A percentile compares a stretch with the other conserved stretches of the same genome.
These are phyloP conservation scores for Xylaria sp. DNA, from an alignment of 2,329 filamentous ascomycete species.

Conservation along the genomic window DNA sequence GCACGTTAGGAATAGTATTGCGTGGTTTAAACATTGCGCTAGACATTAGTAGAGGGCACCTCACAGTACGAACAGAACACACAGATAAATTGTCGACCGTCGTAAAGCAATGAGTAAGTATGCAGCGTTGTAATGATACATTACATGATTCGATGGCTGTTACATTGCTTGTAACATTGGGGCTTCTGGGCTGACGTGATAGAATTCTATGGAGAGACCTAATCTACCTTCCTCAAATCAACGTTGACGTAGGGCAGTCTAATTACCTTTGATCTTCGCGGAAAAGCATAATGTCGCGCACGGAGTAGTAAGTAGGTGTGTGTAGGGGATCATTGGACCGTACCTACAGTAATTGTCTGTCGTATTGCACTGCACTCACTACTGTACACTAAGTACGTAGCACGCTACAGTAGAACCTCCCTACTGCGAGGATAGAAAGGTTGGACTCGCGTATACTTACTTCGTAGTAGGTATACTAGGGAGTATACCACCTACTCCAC, in stretches of 20 bases:
- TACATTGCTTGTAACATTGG: conserved; percentile 2
- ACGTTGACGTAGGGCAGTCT: not conserved
- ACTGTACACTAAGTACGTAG: too few relatives aligned
- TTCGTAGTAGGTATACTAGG: too few relatives aligned
- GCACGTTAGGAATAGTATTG: not conserved
- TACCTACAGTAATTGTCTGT: too few relatives aligned
- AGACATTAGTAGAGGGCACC: not conserved
- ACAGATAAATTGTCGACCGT: not conserved
- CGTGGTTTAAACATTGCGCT: too few relatives aligned
- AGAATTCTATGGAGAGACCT: not conserved
- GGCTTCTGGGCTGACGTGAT: conserved; percentile 12
- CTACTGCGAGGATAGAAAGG: not conserved
- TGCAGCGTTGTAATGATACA: not conserved
- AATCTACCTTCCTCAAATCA: not conserved
- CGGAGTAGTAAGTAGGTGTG: not conserved
- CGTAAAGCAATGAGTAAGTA: not conserved
- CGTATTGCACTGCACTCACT: too few relatives aligned
- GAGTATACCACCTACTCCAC: too few relatives aligned
- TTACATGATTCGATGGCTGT: not conserved
- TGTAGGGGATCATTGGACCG: not conserved
- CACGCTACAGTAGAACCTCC: too few relatives aligned
- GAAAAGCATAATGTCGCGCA: not conserved
- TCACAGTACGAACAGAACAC: not conserved
- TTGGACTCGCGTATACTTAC: not conserved
- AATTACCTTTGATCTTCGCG: not conserved